Conservation (phyloP, 2,329 filamentous ascomycete genomes). For the Arachnopeziza araneosa region DNA sequence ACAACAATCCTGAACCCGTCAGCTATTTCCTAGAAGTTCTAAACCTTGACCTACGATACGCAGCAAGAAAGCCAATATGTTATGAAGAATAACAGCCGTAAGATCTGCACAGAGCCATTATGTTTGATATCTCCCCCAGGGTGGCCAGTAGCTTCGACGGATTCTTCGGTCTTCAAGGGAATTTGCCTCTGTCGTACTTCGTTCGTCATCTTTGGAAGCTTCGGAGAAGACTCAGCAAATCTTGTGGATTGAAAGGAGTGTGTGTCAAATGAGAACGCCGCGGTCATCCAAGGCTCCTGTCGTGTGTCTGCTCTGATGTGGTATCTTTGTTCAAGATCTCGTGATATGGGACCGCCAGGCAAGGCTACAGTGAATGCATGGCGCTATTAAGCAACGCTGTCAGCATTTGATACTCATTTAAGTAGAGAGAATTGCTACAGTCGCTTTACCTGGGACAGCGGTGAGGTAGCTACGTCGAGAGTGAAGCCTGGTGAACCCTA, state of each 20-base stretch:
- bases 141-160: constrained; percentile 12
- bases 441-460: background rate
- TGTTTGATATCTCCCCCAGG: constrained; percentile 31
- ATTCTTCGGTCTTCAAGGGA: background rate
- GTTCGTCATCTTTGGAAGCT: constrained; percentile 18
- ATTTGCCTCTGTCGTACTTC: constrained; percentile 24
- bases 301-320: constrained; percentile 13
- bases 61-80: constrained; percentile 27
- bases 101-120: constrained; percentile 22
- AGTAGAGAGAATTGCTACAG: background rate
- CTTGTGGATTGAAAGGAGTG: background rate
- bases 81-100: constrained; percentile 24
- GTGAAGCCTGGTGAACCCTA: background rate
- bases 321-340: background rate
- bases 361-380: background rate
- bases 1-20: constrained; percentile 48
- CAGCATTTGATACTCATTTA: constrained; percentile 7
- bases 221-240: background rate
- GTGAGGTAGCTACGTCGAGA: background rate
- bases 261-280: background rate
- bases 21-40: background rate
- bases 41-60: constrained; percentile 23
- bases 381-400: background rate
- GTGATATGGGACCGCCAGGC: background rate
- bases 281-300: constrained; percentile 5